Conservation (phyloP, 2,329 filamentous ascomycete genomes). For the Capronia coronata region DNA sequence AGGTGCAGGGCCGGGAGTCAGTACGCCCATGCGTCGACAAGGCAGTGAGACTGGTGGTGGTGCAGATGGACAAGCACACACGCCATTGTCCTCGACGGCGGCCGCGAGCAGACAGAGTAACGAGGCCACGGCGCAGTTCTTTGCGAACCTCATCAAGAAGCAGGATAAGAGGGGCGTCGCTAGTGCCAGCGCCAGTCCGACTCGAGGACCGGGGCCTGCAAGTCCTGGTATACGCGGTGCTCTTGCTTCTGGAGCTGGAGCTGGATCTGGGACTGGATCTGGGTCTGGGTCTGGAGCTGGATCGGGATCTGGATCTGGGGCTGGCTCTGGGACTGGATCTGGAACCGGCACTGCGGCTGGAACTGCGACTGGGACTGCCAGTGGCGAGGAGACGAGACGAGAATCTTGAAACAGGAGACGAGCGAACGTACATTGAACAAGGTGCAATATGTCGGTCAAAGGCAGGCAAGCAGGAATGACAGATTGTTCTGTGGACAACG, state of each 20-base stretch:
- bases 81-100: neutral
- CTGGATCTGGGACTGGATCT: neutral
- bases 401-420: too few relatives aligned
- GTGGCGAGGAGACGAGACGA: too few relatives aligned
- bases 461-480: too few relatives aligned
- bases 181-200: constrained; percentile 19
- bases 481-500: too few relatives aligned
- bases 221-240: constrained; percentile 9
- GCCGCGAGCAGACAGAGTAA: constrained; percentile 23
- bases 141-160: constrained; percentile 26
- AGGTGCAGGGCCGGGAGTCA: neutral
- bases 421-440: too few relatives aligned
- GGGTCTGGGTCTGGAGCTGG: too few relatives aligned
- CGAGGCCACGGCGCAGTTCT: constrained; percentile 22
- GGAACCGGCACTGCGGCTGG: too few relatives aligned
- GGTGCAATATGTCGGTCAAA: too few relatives aligned
- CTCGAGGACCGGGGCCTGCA: constrained; percentile 5
- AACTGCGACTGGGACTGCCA: too few relatives aligned
- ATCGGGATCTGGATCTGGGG: too few relatives aligned
- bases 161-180: constrained; percentile 18
- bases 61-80: constrained; percentile 4
- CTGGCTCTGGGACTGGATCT: too few relatives aligned
- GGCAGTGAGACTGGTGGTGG: constrained; percentile 10
- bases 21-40: constrained; percentile 21
- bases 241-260: neutral